phyloP scores from a whole-genome alignment of 345 rosid genomes.

The Heritiera fomes region DNA sequence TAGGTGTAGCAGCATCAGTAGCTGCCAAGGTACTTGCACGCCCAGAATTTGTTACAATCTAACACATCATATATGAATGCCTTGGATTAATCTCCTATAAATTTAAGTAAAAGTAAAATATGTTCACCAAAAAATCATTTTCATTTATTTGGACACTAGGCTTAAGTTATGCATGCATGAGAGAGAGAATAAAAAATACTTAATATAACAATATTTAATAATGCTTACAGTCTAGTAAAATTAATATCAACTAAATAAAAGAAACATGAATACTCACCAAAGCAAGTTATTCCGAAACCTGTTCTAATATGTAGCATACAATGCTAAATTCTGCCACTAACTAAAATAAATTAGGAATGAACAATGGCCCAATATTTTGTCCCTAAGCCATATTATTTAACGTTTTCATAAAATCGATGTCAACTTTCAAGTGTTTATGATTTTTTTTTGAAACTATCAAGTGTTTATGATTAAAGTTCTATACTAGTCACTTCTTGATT shows the following conservation, averaged over 20 bases:
- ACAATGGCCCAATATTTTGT: not conserved
- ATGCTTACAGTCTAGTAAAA: not conserved
- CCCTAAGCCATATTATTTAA: not conserved
- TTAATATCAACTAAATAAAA: not conserved
- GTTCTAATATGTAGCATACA: not conserved
- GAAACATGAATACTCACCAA: not conserved
- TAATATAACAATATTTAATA: not conserved
- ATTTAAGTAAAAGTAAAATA: not conserved
- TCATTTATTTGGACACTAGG: not conserved
- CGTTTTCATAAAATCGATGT: not conserved
- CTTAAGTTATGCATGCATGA: not conserved
- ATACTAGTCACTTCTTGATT: not conserved
- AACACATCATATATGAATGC: constrained; percentile 30
- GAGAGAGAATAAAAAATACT: not conserved
- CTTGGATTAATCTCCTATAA: constrained; percentile 12
- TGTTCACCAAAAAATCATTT: constrained; percentile 6
- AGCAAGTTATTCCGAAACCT: constrained; percentile 6
- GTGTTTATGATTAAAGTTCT: not conserved
- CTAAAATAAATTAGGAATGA: not conserved
- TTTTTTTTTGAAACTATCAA: not conserved
- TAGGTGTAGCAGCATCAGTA: constrained; percentile 98
- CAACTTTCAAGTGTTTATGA: not conserved
- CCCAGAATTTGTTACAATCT: constrained; percentile 97
- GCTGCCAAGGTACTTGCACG: constrained; percentile 92
- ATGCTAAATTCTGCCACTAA: not conserved